Percentiles rank a stretch among this genome's conserved stretches.
phyloP scores from a whole-genome alignment of 139 green algal species.

The Micractinium sp. region DNA sequence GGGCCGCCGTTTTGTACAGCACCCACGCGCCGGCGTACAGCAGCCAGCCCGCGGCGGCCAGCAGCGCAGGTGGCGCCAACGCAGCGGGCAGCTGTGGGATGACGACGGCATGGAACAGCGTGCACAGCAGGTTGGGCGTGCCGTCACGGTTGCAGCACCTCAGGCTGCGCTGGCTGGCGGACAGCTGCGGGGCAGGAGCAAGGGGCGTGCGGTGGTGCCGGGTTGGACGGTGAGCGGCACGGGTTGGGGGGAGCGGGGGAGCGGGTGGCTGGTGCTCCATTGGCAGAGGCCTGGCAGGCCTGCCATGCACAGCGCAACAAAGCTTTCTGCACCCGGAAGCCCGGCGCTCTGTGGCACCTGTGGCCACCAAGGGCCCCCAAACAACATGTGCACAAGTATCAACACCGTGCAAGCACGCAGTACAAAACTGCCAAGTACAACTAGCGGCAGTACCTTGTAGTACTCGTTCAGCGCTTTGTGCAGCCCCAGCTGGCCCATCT shows the following conservation, averaged over 20 bases:
- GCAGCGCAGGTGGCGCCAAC: not conserved
- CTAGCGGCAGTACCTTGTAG: conserved; percentile 19
- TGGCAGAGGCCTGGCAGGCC: no score
- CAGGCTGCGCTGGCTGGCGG: conserved; percentile 17
- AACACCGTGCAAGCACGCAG: no score
- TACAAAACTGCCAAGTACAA: no score
- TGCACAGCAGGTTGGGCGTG: not conserved
- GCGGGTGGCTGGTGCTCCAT: no score
- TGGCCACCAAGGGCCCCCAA: not conserved
- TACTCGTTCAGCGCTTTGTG: conserved; percentile 41
- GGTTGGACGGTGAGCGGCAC: not conserved
- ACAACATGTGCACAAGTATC: not conserved
- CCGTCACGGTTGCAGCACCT: not conserved
- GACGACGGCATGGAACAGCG: not conserved
- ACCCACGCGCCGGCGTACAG: not conserved
- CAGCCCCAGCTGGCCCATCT: conserved; percentile 38
- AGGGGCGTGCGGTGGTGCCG: not conserved
- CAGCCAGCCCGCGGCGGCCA: not conserved
- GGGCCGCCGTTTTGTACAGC: conserved; percentile 1
- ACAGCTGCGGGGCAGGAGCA: not conserved
- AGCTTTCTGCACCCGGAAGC: not conserved
- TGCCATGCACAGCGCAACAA: no score
- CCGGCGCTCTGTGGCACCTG: not conserved
- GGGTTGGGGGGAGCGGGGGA: not conserved
- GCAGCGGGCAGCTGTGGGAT: not conserved